Conservation (phyloP, 257 asterid species). For the Penstemon davidsonii region DNA sequence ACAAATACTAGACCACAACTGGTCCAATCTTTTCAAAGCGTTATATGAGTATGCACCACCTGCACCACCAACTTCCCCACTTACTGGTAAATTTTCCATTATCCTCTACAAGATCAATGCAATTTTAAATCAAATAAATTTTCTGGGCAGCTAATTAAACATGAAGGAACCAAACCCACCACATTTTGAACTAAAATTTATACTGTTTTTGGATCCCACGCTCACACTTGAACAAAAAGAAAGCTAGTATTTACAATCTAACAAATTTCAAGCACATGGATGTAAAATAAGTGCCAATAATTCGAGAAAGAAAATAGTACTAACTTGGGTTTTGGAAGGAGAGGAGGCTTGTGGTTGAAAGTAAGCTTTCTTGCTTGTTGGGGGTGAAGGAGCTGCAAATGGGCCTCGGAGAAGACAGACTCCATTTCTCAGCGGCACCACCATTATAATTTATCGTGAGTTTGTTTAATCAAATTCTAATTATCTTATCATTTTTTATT, state of each 20-base stretch:
- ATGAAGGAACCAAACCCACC: slow-evolving; percentile 18
- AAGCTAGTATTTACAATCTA: not conserved
- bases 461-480: not conserved
- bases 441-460: slow-evolving; percentile 25
- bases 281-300: no score
- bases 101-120: slow-evolving; percentile 59
- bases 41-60: slow-evolving; percentile 86
- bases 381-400: slow-evolving; percentile 35
- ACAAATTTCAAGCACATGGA: no score
- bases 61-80: slow-evolving; percentile 95
- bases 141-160: slow-evolving; percentile 5
- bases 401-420: slow-evolving; percentile 37
- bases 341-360: slow-evolving; percentile 49
- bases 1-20: slow-evolving; percentile 68
- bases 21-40: slow-evolving; percentile 86
- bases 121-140: slow-evolving; percentile 7
- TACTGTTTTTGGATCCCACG: not conserved
- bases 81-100: slow-evolving; percentile 78
- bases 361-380: slow-evolving; percentile 33
- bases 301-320: slow-evolving; percentile 32
- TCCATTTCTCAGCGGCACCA: slow-evolving; percentile 42
- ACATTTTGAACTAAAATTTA: not conserved
- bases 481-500: not conserved
- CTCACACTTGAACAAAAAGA: not conserved
- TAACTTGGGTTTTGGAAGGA: slow-evolving; percentile 76